Percentiles rank a stretch among this genome's conserved stretches.
Evolutionary conservation across 192 early-diverging fungal species (phyloP).

Genomic region (Umbelopsis vinacea): DNA sequence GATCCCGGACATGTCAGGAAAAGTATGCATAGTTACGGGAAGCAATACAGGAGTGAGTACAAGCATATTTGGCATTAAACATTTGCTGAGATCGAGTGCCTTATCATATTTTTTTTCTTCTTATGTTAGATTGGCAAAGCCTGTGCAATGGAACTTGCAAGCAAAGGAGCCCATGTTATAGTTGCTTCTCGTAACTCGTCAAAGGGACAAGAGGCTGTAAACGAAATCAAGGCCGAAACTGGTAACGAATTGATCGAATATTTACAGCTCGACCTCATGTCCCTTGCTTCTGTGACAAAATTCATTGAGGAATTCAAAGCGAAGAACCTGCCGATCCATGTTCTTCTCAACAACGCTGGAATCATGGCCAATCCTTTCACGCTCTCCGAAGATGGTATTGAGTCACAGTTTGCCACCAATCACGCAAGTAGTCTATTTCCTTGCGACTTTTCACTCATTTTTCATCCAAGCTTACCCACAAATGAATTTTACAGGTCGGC

Average conservation of each 20-base stretch:
- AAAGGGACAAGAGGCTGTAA: conserved; percentile 14
- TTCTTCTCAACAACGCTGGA: conserved; percentile 70
- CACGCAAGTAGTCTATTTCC: conserved; percentile 29
- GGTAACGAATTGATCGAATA: conserved; percentile 30
- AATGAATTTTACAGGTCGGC: conserved; percentile 35
- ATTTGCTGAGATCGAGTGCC: not conserved
- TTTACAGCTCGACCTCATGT: conserved; percentile 38
- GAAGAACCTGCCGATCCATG: conserved; percentile 43
- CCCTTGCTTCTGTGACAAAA: conserved; percentile 39
- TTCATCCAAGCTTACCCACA: too few relatives aligned
- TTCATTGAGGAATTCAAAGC: conserved; percentile 44
- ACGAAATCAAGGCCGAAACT: conserved; percentile 30
- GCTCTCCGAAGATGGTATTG: conserved; percentile 51
- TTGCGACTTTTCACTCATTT: not conserved
- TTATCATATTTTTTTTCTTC: not conserved
- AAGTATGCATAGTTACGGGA: conserved; percentile 56
- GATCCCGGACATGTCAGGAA: conserved; percentile 49
- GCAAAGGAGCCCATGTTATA: conserved; percentile 30
- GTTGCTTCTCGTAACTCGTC: conserved; percentile 24
- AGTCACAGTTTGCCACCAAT: conserved; percentile 59
- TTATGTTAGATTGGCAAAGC: conserved; percentile 34
- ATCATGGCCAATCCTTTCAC: conserved; percentile 51
- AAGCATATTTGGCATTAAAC: not conserved
- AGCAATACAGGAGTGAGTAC: conserved; percentile 45
- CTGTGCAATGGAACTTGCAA: conserved; percentile 37